Percentiles rank a stretch among this genome's conserved stretches.
Evolutionary conservation across 2,329 filamentous ascomycete genomes (phyloP).

Genomic region (Neonectria coccinea): DNA sequence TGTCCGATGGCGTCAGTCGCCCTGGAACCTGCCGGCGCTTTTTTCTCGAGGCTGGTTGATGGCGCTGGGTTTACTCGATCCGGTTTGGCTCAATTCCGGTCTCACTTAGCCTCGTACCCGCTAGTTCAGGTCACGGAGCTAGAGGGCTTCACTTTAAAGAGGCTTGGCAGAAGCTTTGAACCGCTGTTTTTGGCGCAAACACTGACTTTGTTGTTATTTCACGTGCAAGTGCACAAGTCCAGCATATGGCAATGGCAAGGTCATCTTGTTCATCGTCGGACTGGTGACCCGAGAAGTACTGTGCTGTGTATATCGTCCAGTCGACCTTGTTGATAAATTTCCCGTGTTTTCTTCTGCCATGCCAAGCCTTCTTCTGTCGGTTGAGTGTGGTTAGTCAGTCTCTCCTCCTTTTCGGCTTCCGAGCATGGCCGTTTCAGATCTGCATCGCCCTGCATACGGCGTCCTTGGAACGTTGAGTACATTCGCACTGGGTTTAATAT

Average conservation of each 20-base stretch:
- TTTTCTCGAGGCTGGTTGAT: not conserved
- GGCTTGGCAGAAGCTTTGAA: not conserved
- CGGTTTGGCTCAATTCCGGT: not conserved
- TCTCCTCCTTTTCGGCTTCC: too few relatives aligned
- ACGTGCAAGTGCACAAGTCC: not conserved
- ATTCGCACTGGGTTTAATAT: too few relatives aligned
- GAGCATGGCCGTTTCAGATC: too few relatives aligned
- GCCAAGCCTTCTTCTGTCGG: too few relatives aligned
- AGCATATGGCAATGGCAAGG: not conserved
- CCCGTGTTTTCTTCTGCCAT: too few relatives aligned
- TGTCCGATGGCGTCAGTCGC: not conserved
- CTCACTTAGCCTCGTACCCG: not conserved
- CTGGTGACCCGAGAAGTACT: too few relatives aligned
- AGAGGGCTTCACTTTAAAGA: constrained; percentile 1
- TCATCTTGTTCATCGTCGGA: too few relatives aligned
- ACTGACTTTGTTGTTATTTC: not conserved
- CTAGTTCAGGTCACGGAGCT: not conserved
- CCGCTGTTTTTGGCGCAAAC: not conserved
- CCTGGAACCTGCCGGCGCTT: not conserved
- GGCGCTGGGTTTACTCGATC: not conserved
- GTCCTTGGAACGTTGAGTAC: too few relatives aligned
- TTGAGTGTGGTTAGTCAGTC: too few relatives aligned
- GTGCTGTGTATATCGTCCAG: too few relatives aligned
- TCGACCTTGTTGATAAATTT: too few relatives aligned
- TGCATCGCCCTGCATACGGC: too few relatives aligned